Evolutionary conservation across 1,284 basidiomycete genomes (phyloP).

Genomic region (Fomitopsis pinicola): DNA sequence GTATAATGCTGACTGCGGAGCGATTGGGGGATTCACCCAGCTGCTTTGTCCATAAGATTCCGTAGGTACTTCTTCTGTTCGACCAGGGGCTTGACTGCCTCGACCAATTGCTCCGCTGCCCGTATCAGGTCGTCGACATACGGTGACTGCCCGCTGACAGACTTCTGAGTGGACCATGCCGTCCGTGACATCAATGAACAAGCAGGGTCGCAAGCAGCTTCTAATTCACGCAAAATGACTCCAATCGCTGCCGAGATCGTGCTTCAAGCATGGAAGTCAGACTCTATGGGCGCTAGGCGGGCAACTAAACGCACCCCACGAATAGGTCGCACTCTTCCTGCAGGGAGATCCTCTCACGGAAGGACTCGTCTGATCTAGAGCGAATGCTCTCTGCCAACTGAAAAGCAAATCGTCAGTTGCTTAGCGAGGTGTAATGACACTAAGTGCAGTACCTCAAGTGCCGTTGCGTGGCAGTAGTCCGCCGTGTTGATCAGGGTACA

Average conservation of each 20-base stretch:
- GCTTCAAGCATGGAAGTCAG: slow-evolving; percentile 32
- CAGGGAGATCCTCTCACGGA: slow-evolving; percentile 76
- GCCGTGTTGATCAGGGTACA: slow-evolving; percentile 94
- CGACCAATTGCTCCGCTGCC: slow-evolving; percentile 60
- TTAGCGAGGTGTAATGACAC: not conserved
- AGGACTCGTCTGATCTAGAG: slow-evolving; percentile 74
- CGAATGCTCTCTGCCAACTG: slow-evolving; percentile 91
- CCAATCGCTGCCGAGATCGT: slow-evolving; percentile 81
- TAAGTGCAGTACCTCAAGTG: slow-evolving; percentile 57
- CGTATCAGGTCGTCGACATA: slow-evolving; percentile 77
- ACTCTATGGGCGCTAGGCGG: not conserved
- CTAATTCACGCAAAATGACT: slow-evolving; percentile 78
- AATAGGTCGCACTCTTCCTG: slow-evolving; percentile 88
- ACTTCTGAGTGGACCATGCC: slow-evolving; percentile 72
- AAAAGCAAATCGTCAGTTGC: not conserved
- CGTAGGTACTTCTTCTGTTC: slow-evolving; percentile 92
- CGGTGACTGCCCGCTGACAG: slow-evolving; percentile 81
- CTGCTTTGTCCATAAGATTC: slow-evolving; percentile 90
- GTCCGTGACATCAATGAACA: slow-evolving; percentile 74
- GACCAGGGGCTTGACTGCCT: slow-evolving; percentile 65
- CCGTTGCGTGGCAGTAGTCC: slow-evolving; percentile 94
- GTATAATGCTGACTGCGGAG: not conserved
- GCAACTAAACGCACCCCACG: slow-evolving; percentile 51
- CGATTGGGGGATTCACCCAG: slow-evolving; percentile 50
- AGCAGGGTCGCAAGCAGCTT: slow-evolving; percentile 71